Base-by-base conservation (phyloP, 2,329 filamentous ascomycete genomes). In the Fusarium secorum region DNA sequence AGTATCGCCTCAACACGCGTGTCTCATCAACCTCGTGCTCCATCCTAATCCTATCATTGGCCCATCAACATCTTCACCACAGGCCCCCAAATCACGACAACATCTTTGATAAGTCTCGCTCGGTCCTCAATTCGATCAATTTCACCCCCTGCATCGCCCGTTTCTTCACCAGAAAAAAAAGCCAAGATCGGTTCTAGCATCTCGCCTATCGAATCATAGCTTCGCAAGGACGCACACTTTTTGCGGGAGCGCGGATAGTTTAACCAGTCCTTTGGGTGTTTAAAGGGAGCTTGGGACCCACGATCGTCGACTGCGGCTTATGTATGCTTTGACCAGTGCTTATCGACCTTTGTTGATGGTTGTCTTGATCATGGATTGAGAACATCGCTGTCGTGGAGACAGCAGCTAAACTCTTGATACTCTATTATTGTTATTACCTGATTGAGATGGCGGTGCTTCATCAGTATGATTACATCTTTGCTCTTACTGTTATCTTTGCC, bases 381-480 rank as follows among this genome's bases (percentile, higher is more conserved):
- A 61, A 61, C 13, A 58, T n/a, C 45, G 52, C n/a, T 57, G 71
- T 71, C 66, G 70, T 75, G 64, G 54, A 42, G 44, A 70, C 62
- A 45, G 52, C 52, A 45, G 30, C 32, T 45, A 64, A 26, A 17
- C 36, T 38, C 14, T 35, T 33, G 33, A 53, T n/a, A 30, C 4
- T 32, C 42, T 32, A 54, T 30, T 35, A 28, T 41, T 48, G 7
- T 15, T n/a, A 9, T 14, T 52, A 15, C n/a, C 30, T 17, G 51
- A 33, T 38, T 22, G 72, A 39, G 48, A 82, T 82, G 80, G 76
- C 79, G 33, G 73, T 68, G 20, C 74, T 88, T 62, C 77, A 81
- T 66, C 79, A 87, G 57, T 89, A 86, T 75, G 83, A 85, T 71
- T 89, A 88, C 73, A 81, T 89, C 64, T 88, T 89, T 77, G 86